phyloP scores from a whole-genome alignment of 805 yeast genomes.

The Ogataea neopini region DNA sequence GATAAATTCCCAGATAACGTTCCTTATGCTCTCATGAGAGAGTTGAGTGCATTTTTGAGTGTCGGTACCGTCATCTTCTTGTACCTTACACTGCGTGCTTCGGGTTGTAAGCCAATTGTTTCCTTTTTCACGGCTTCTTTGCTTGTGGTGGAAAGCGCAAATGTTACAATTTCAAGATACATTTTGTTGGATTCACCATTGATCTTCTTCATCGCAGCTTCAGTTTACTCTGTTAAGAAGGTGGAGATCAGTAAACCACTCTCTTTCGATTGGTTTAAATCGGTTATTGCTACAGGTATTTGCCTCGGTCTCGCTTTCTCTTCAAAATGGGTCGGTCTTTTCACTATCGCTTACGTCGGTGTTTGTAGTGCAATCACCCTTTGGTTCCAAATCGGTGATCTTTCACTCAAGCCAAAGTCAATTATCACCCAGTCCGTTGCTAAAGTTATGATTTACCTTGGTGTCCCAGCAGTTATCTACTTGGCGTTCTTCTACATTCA shows the following conservation, averaged over 20 bases:
- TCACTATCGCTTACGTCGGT: constrained; percentile 81
- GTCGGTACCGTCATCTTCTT: constrained; percentile 63
- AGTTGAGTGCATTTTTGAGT: constrained; percentile 67
- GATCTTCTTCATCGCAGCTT: constrained; percentile 72
- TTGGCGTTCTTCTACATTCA: constrained; percentile 62
- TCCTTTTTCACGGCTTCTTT: constrained; percentile 57
- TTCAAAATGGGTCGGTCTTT: constrained; percentile 84
- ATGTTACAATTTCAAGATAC: constrained; percentile 71
- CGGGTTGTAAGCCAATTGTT: constrained; percentile 68
- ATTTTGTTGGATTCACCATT: constrained; percentile 76
- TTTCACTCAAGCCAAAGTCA: constrained; percentile 46
- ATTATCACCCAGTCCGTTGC: constrained; percentile 48
- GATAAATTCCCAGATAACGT: constrained; percentile 54
- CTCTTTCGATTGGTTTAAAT: constrained; percentile 54
- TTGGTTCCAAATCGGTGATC: constrained; percentile 75
- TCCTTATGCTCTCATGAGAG: constrained; percentile 72
- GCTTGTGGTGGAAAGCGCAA: constrained; percentile 66
- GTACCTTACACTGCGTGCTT: constrained; percentile 67
- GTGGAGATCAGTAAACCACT: constrained; percentile 68
- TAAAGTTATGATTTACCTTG: constrained; percentile 56
- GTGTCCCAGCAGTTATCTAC: constrained; percentile 59
- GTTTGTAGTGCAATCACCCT: constrained; percentile 56
- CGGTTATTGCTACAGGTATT: constrained; percentile 63
- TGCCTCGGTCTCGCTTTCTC: constrained; percentile 73
- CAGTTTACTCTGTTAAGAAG: constrained; percentile 64